Base-by-base conservation (phyloP, 169 alveolate genomes). In the Babesia sp. region DNA sequence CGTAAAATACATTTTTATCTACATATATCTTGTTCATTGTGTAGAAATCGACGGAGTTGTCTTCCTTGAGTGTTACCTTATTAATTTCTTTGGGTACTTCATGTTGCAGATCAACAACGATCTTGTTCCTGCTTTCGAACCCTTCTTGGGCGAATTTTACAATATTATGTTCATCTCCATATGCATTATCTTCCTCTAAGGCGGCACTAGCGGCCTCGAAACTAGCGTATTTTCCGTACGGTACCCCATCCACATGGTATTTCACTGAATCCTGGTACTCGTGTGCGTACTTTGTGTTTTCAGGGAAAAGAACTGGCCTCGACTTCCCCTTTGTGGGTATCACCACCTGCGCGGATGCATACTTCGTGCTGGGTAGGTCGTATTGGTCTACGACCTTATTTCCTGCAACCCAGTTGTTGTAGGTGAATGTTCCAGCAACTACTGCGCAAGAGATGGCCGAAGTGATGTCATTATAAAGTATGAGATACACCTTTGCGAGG, bases 351-450 rank as follows among this genome's bases (percentile, higher is more conserved):
- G 67, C 67, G 24, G 67, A 33, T 37, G 16, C 0, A 18, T 20
- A 57, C 3, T 33, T 36, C 29, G 67, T 57, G 67, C 67, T 57
- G 4, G 67, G 67, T 50, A 57, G 45, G 67, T 57, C 67, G 36
- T 31, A 57, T 34, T 39, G 67, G 12, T 57, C 67, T 36, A 57
- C 36, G 51, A 57, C 45, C 51, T 7, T 31, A n/a, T 33, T 57
- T 29, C 67, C 67, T 4, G 36, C 67, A 0, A 36, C 50, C 67
- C 67, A 57, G 45, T 45, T n/a, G 5, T 39, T 39, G 12, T 31
- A 16, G 12, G 33, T 33, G 67, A 3, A 57, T 5, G 48, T 16
- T 8, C 50, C 67, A 1, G 20, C 31, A 28, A 57, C 67, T 31
- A 57, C 67, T 0, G 48, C 67, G n/a, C 67, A 57, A 0, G 67